phyloP scores from a whole-genome alignment of 1,284 basidiomycete genomes.

The Inonotus obliquus region DNA sequence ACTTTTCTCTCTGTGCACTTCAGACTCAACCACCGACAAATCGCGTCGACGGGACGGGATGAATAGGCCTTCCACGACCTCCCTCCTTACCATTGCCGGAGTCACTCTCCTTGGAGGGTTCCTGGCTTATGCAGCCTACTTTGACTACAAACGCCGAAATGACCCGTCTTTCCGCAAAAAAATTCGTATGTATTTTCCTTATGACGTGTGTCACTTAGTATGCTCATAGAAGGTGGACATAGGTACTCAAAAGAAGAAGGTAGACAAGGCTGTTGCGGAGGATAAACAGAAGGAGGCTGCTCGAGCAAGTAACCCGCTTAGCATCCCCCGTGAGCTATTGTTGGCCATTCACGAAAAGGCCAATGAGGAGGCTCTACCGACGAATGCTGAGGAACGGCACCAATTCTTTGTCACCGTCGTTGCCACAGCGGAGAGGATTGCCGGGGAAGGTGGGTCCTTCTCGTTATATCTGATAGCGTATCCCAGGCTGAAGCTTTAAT shows the following conservation, averaged over 20 bases:
- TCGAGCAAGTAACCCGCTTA: conserved; percentile 28
- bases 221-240: conserved; percentile 16
- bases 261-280: conserved; percentile 72
- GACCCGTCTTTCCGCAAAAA: conserved; percentile 85
- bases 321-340: conserved; percentile 48
- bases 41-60: conserved; percentile 10
- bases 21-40: background rate
- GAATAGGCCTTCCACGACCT: conserved; percentile 24
- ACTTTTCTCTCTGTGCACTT: background rate
- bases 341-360: conserved; percentile 55
- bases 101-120: conserved; percentile 59
- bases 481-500: background rate
- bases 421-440: conserved; percentile 81
- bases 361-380: conserved; percentile 60
- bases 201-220: background rate
- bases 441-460: conserved; percentile 59
- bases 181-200: conserved; percentile 60
- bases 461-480: background rate
- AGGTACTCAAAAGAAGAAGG: conserved; percentile 92
- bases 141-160: conserved; percentile 92
- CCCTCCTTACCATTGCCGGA: conserved; percentile 55
- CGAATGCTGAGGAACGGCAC: conserved; percentile 73
- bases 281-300: conserved; percentile 55
- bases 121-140: conserved; percentile 84
- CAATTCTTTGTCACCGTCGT: conserved; percentile 90